Evolutionary conservation across 2,329 filamentous ascomycete species (phyloP).

Genomic region (Pseudogymnoascus sp.): DNA sequence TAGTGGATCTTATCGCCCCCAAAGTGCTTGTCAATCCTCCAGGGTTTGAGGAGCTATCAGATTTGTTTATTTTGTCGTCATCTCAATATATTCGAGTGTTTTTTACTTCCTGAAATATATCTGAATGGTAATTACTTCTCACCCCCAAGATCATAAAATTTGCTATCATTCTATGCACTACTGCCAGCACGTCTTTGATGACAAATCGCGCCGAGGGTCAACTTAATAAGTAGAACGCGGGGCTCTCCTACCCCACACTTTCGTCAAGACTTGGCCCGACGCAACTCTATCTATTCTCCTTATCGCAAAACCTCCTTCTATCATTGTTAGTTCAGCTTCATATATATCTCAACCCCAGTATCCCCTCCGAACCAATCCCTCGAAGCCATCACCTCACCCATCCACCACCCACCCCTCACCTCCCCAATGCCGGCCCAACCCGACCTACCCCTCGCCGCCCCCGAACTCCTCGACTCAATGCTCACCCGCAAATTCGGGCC

Average conservation of each 20-base stretch:
- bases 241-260: neutral
- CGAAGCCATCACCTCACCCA: too few species aligned
- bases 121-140: neutral
- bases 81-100: neutral
- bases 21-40: neutral
- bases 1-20: neutral
- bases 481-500: conserved; percentile 68
- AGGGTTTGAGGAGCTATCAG: neutral
- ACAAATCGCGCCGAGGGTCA: neutral
- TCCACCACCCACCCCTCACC: neutral
- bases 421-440: conserved; percentile 24
- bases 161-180: neutral
- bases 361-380: neutral
- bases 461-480: conserved; percentile 39
- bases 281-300: neutral
- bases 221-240: neutral
- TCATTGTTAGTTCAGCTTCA: neutral
- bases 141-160: neutral
- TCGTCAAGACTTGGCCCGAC: neutral
- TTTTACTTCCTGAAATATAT: neutral
- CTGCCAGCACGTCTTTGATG: neutral
- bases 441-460: conserved; percentile 25
- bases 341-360: neutral
- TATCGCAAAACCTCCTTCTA: neutral
- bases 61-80: neutral